Percentiles rank a stretch among this genome's conserved stretches.
Conservation (phyloP, 148 eudicot species). For the Simmondsia chinensis region DNA sequence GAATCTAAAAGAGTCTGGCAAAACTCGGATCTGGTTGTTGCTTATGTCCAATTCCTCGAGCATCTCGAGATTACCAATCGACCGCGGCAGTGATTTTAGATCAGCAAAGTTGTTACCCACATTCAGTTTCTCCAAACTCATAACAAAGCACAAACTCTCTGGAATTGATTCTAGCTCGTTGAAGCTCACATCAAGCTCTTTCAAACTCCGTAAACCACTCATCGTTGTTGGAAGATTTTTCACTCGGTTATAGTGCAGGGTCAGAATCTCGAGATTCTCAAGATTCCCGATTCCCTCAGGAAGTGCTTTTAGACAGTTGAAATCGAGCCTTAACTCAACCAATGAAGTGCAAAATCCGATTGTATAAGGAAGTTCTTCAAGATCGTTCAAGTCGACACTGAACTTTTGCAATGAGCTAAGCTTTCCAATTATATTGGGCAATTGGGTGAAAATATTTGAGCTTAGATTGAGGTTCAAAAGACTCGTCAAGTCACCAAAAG, state of each 20-base stretch:
- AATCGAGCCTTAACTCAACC: conserved; percentile 52
- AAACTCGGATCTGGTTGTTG: conserved; percentile 45
- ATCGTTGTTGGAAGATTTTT: conserved; percentile 51
- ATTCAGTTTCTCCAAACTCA: conserved; percentile 40
- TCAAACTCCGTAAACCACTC: conserved; percentile 34
- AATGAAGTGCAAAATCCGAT: conserved; percentile 56
- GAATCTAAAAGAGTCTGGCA: conserved; percentile 60
- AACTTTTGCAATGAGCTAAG: conserved; percentile 39
- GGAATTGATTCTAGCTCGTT: conserved; percentile 62
- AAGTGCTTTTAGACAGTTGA: conserved; percentile 50
- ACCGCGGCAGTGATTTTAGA: conserved; percentile 49
- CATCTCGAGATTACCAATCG: conserved; percentile 52
- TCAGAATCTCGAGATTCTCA: conserved; percentile 30
- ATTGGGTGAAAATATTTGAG: conserved; percentile 36
- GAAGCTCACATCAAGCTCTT: conserved; percentile 56
- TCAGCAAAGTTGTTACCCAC: conserved; percentile 71
- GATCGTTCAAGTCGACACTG: conserved; percentile 45
- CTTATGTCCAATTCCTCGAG: conserved; percentile 69
- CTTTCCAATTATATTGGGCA: conserved; percentile 43
- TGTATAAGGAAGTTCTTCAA: conserved; percentile 53
- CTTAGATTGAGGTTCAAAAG: conserved; percentile 45
- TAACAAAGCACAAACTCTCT: conserved; percentile 45
- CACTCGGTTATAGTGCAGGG: conserved; percentile 49
- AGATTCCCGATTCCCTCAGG: conserved; percentile 68
- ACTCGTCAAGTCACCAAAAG: conserved; percentile 34